These are phyloP conservation scores for Sugiyamaella floridensis DNA, from an alignment of 805 yeast species.

Conservation along the genomic window DNA sequence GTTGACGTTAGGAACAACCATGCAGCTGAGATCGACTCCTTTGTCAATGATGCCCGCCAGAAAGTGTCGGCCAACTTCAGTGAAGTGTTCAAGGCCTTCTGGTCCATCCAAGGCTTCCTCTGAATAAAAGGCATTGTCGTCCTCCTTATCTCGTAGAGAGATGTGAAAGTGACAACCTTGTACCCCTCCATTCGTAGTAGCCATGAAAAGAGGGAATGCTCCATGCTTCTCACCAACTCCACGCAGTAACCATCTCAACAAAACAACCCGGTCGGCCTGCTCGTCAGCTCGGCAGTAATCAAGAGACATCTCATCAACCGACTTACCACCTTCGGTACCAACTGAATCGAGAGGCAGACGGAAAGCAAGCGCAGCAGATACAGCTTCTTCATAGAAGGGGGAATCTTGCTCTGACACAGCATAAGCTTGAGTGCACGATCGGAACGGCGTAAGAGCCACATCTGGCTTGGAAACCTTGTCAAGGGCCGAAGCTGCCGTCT, in stretches of 20 bases:
- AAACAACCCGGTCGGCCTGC: neutral
- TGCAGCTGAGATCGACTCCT: neutral
- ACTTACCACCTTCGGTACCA: neutral
- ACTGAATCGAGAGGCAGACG: neutral
- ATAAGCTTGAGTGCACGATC: neutral
- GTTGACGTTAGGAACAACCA: neutral
- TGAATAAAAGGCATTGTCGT: neutral
- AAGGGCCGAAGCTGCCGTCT: neutral
- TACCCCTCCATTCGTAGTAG: neutral
- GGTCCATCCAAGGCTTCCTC: neutral
- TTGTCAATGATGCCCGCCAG: neutral
- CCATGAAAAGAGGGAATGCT: neutral
- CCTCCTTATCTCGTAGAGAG: neutral
- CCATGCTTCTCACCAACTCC: conserved; percentile 1
- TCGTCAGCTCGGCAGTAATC: neutral
- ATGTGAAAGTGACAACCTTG: conserved; percentile 1
- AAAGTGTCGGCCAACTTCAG: neutral
- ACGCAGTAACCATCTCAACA: neutral
- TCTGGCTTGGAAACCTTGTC: neutral
- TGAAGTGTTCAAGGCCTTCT: neutral
- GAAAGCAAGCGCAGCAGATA: neutral
- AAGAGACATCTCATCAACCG: neutral
- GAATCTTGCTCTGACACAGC: neutral
- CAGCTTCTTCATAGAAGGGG: neutral
- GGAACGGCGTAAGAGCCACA: neutral